phyloP scores from a whole-genome alignment of 371 early-diverging fungal species.

The Syncephalastrum monosporum region DNA sequence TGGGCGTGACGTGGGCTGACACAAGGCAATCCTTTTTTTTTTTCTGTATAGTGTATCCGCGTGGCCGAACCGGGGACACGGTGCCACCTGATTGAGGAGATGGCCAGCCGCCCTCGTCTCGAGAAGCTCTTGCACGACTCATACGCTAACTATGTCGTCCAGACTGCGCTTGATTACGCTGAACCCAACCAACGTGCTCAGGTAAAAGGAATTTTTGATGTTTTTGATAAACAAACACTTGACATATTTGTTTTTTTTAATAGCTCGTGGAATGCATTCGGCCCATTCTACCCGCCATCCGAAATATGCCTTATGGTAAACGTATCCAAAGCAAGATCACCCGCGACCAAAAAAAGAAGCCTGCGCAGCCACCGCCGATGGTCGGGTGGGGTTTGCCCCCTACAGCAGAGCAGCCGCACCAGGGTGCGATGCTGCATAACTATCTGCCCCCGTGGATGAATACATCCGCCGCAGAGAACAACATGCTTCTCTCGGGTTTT shows the following conservation, averaged over 20 bases:
- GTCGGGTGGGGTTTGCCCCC: background rate
- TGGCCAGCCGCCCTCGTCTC: constrained; percentile 64
- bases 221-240: background rate
- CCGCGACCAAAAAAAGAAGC: constrained; percentile 45
- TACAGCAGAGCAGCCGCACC: constrained; percentile 3
- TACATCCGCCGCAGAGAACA: constrained; percentile 2
- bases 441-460: constrained; percentile 16
- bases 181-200: constrained; percentile 68
- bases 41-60: constrained; percentile 66
- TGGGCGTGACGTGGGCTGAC: no score
- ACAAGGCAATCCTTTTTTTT: background rate
- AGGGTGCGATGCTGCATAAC: constrained; percentile 6
- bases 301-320: constrained; percentile 86
- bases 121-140: constrained; percentile 83
- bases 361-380: constrained; percentile 6
- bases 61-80: constrained; percentile 75
- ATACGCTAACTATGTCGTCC: constrained; percentile 92
- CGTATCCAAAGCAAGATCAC: constrained; percentile 82
- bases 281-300: constrained; percentile 76
- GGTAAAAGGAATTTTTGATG: constrained; percentile 22
- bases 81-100: constrained; percentile 67
- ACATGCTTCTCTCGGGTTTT: constrained; percentile 11
- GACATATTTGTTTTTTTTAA: background rate
- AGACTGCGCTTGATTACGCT: constrained; percentile 86
- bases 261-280: constrained; percentile 75